Base-by-base conservation (phyloP, 352 stramenopile genomes). In the Phytophthora aleatoria region DNA sequence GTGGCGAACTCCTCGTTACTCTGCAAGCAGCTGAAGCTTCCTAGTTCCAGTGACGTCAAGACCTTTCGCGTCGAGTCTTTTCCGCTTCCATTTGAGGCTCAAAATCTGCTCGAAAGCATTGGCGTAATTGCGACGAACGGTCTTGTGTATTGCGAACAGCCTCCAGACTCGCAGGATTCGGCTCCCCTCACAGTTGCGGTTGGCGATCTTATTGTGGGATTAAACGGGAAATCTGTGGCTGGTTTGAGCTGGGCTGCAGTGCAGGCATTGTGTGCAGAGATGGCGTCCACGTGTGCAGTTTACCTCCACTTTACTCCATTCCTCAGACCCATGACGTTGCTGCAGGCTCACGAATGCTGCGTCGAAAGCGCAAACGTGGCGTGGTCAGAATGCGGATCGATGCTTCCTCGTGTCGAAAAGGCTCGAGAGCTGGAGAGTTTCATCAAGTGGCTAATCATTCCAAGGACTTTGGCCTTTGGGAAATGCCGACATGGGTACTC, bases 341-440 rank as follows among this genome's bases (percentile, higher is more conserved):
- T 93, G 26, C 43, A 68, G 45, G 82, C 85, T 11, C 85, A 94
- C 41, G 74, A 83, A 64, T 55, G 49, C 15, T 94, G 85, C 35
- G 58, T 83, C n/a, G 69, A 89, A 39, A 71, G 64, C 61, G 79
- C 77, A 3, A 95, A 95, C 48, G 30, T 71, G 27, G 84, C 83
- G n/a, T 84, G 83, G 71, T 83, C 72, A 1, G 80, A 89, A 58
- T 90, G 81, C 28, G 72, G 78, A 39, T 64, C 61, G 48, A 54
- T 92, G 44, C 43, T 80, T 36, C 71, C 74, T 36, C 76, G 77
- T 57, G 63, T 93, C 5, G 61, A 82, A 26, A 75, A 84, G 43
- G 76, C 77, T 28, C 61, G 57, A 13, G 64, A 71, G 12, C 57
- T 91, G n/a, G 87, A 95, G 62, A 73, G 52, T 15, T 89, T 92